Evolutionary conservation across 441 rosid genomes (phyloP).

Genomic region (Aquilaria agallochum): DNA sequence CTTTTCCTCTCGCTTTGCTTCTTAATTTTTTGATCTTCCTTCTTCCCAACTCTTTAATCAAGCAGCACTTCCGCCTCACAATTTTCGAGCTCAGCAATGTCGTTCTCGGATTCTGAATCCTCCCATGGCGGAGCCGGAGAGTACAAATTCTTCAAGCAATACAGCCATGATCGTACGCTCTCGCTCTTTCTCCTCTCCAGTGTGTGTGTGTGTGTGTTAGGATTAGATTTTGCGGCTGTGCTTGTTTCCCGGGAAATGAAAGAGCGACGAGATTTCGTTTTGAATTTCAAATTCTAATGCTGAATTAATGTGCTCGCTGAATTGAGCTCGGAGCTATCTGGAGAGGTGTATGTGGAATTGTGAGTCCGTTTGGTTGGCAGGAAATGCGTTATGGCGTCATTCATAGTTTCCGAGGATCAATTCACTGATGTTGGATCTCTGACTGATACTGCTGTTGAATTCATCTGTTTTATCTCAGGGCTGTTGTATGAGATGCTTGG

Average conservation of each 20-base stretch:
- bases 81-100: conserved; percentile 27
- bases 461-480: conserved; percentile 30
- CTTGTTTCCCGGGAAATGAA: conserved; percentile 2
- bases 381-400: too few relatives aligned
- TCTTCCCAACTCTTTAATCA: not conserved
- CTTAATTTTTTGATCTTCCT: conserved; percentile 3
- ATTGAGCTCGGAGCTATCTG: too few relatives aligned
- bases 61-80: not conserved
- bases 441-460: not conserved
- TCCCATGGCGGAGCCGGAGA: conserved; percentile 42
- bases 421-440: not conserved
- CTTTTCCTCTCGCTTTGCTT: not conserved
- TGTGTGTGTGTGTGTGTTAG: not conserved
- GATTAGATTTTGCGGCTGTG: not conserved
- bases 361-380: too few relatives aligned
- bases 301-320: too few relatives aligned
- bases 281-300: not conserved
- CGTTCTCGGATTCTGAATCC: conserved; percentile 72
- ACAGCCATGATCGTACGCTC: conserved; percentile 73
- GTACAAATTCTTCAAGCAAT: conserved; percentile 72
- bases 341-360: too few relatives aligned
- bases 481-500: conserved; percentile 87
- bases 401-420: too few relatives aligned
- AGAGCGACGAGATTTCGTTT: not conserved
- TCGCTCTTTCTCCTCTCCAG: conserved; percentile 4